phyloP scores from a whole-genome alignment of 2,329 filamentous ascomycete species.

The Metarhizium humberi region DNA sequence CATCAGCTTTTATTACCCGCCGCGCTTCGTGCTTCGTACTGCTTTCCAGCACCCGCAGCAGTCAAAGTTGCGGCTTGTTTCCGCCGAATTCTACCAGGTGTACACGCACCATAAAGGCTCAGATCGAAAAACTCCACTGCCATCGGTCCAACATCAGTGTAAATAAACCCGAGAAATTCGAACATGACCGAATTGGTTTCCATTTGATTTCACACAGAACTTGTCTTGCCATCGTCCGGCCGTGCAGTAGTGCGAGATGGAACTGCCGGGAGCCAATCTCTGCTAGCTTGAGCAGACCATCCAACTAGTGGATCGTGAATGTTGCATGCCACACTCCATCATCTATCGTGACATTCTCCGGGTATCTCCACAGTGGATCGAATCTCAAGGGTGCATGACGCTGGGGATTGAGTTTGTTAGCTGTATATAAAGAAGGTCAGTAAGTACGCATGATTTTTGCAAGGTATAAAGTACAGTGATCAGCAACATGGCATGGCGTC shows the following conservation, averaged over 20 bases:
- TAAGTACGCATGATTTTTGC: no score
- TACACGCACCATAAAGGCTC: no score
- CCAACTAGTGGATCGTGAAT: slow-evolving; percentile 1
- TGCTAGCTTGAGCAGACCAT: neutral
- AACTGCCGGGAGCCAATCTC: neutral
- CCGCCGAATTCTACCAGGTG: no score
- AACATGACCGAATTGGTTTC: neutral
- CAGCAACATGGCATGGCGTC: no score
- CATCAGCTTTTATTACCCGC: neutral
- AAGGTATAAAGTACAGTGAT: no score
- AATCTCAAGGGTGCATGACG: neutral
- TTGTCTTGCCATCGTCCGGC: neutral
- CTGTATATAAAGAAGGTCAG: neutral
- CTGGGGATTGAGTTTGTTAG: neutral
- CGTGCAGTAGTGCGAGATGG: neutral
- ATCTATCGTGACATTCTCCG: slow-evolving; percentile 3
- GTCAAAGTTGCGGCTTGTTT: no score
- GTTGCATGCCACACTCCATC: neutral
- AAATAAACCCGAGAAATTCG: neutral
- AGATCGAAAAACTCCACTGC: no score
- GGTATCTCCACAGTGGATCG: slow-evolving; percentile 2
- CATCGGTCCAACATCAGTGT: no score
- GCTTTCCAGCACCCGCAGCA: neutral
- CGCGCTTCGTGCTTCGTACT: neutral
- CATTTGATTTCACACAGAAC: neutral